phyloP scores from a whole-genome alignment of 805 yeast genomes.

The Pichia manshurica region DNA sequence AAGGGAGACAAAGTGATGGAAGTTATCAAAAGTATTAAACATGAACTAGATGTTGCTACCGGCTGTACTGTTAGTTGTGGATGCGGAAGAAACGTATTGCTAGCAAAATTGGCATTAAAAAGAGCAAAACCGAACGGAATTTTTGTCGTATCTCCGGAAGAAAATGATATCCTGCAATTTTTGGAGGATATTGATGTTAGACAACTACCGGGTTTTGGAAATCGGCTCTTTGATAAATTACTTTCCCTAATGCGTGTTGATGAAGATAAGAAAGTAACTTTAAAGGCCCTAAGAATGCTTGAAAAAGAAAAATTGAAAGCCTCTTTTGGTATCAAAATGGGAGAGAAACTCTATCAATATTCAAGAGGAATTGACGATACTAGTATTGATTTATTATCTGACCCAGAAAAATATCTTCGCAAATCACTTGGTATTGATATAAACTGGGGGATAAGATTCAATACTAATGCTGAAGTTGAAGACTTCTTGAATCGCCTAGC shows the following conservation, averaged over 20 bases:
- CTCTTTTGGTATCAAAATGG: slow-evolving; percentile 65
- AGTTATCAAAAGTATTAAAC: slow-evolving; percentile 35
- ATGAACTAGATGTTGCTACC: slow-evolving; percentile 38
- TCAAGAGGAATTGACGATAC: slow-evolving; percentile 66
- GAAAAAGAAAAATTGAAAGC: slow-evolving; percentile 34
- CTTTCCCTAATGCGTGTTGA: slow-evolving; percentile 20
- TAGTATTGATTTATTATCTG: slow-evolving; percentile 45
- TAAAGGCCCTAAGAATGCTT: slow-evolving; percentile 36
- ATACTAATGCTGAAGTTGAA: slow-evolving; percentile 54
- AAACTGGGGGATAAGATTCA: slow-evolving; percentile 84
- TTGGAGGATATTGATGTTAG: slow-evolving; percentile 34
- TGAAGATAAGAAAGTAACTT: slow-evolving; percentile 19
- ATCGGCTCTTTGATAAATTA: slow-evolving; percentile 44
- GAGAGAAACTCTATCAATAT: slow-evolving; percentile 52
- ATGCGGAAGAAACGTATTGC: slow-evolving; percentile 60
- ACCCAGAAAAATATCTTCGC: slow-evolving; percentile 48
- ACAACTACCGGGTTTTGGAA: slow-evolving; percentile 62
- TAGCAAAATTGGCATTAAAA: slow-evolving; percentile 70
- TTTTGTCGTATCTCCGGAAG: slow-evolving; percentile 29
- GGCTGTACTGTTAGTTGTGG: slow-evolving; percentile 77
- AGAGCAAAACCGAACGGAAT: slow-evolving; percentile 79
- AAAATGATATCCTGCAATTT: slow-evolving; percentile 27
- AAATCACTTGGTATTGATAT: slow-evolving; percentile 84
- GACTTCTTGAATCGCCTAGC: slow-evolving; percentile 53
- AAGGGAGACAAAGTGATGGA: slow-evolving; percentile 17